A percentile compares a stretch with the other conserved stretches of the same genome.
phyloP scores from a whole-genome alignment of 1,284 basidiomycete species.

The Sanguinoderma infundibulare region DNA sequence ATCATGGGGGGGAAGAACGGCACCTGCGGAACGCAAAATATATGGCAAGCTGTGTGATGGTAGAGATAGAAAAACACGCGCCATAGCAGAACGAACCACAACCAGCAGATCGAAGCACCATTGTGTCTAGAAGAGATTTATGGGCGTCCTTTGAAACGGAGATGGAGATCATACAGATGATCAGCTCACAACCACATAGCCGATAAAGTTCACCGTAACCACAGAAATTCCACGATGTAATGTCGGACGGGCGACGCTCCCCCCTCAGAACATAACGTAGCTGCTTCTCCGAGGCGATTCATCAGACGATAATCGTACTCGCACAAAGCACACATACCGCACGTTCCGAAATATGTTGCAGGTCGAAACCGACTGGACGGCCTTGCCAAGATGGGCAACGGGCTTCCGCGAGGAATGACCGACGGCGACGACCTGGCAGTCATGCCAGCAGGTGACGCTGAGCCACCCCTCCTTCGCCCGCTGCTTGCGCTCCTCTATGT shows the following conservation, averaged over 20 bases:
- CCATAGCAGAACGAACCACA: background rate
- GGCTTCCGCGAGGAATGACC: too few species aligned
- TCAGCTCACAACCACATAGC: background rate
- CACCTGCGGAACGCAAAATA: background rate
- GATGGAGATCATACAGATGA: background rate
- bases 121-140: background rate
- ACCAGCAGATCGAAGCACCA: background rate
- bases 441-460: too few species aligned
- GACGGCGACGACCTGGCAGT: too few species aligned
- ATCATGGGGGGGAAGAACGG: background rate
- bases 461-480: too few species aligned
- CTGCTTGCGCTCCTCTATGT: too few species aligned
- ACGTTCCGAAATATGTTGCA: background rate
- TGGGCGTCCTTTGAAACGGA: background rate
- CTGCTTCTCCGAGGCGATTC: background rate
- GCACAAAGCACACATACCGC: background rate
- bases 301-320: background rate
- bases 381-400: too few species aligned
- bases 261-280: background rate
- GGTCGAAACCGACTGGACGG: background rate
- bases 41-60: background rate
- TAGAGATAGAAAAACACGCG: background rate
- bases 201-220: background rate
- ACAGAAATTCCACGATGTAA: background rate
- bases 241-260: background rate